Base-by-base conservation (phyloP, 2,329 filamentous ascomycete species). In the Alternaria solani region DNA sequence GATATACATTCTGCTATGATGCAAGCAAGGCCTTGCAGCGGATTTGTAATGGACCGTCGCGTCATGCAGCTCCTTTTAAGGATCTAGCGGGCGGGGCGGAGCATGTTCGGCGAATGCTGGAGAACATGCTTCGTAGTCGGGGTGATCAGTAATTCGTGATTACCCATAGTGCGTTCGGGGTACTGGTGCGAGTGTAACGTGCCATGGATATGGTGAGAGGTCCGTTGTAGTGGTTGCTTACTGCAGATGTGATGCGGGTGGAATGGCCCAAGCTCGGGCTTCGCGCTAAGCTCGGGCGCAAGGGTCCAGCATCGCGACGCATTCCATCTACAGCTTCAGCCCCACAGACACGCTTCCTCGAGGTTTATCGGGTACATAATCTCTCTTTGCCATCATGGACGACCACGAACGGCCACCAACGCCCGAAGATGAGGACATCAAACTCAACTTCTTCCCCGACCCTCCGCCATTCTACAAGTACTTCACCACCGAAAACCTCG, bases 391-490 rank as follows among this genome's bases (percentile, higher is more conserved):
- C 8, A 47, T 11, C 14, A 71, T 72, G 69, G 62, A 65, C 11
- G 63, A 69, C 23, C 44, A 61, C 18, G 67, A 69, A n/a, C 53
- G 51, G 11, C 59, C 57, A 4, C 55, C 48, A 39, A 49, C 46
- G 2, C 46, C 46, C 7, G 60, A 63, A 5, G 65, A 69, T 18
- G 71, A 73, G n/a, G 68, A 73, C 28, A 65, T 67, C 23, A 48
- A 67, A 20, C 64, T 67, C 43, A 69, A 71, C 44, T 68, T 89
- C 41, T 97, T 93, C 76, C 94, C 95, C 25, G 88, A 91, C 53
- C 95, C 95, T 26, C 95, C 95, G 26, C 89, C 90, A 1, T 96
- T 97, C 81, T 98, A 92, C 89, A 89, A 90, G 68, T 86, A 91
- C 76, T 98, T 98, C 80, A 97, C 92, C 0, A 78, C 88, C 3